phyloP scores from a whole-genome alignment of 73 alveolate genomes.

The Paraurostyla sp. region DNA sequence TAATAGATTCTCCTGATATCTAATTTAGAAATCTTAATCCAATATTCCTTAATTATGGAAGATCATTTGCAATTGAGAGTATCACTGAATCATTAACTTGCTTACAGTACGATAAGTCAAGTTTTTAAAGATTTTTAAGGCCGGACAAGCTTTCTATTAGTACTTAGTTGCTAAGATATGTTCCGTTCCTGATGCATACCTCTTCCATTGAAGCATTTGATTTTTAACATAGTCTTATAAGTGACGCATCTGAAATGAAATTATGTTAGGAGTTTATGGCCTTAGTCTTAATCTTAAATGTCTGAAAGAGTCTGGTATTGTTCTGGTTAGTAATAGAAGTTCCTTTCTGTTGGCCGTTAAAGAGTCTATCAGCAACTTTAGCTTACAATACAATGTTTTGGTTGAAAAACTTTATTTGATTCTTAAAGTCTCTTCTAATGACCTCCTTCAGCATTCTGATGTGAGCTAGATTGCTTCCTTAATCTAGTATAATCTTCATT shows the following conservation, averaged over 20 bases:
- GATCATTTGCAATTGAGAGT: neutral
- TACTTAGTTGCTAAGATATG: neutral
- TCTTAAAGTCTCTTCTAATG: conserved; percentile 39
- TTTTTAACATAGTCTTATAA: neutral
- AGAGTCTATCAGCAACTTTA: conserved; percentile 28
- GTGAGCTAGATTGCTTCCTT: conserved; percentile 51
- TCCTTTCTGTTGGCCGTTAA: neutral
- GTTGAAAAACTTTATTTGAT: conserved; percentile 4
- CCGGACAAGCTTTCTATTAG: neutral
- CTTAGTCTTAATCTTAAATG: conserved; percentile 30
- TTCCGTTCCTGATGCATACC: conserved; percentile 16
- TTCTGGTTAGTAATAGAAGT: neutral
- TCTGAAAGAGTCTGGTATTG: neutral
- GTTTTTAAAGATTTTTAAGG: neutral
- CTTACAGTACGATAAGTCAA: conserved; percentile 17
- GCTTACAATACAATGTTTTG: conserved; percentile 35
- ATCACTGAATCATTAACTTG: conserved; percentile 14
- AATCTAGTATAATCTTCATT: neutral
- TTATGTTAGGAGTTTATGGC: neutral
- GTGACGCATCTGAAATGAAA: conserved; percentile 19
- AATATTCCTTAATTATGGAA: neutral
- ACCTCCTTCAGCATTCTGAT: conserved; percentile 38
- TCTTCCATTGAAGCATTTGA: conserved; percentile 39
- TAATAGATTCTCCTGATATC: neutral
- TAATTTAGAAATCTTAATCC: conserved; percentile 4